Evolutionary conservation across 306 rosid species (phyloP), one percentile per base, ranked within the genome.

Genomic region (Fragaria vesca): DNA sequence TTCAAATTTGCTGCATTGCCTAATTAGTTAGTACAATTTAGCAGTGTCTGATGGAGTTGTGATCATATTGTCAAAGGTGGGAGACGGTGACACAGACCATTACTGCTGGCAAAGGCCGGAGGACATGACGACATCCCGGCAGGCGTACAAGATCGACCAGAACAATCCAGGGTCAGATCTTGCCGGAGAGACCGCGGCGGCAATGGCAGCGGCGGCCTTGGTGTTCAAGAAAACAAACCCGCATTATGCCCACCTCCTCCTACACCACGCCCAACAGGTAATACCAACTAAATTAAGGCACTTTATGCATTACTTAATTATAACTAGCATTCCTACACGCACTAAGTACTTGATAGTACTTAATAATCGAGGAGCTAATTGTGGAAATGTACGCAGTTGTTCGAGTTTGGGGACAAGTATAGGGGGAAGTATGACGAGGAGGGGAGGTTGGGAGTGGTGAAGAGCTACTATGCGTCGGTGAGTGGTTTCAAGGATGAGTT

Each of bases 91-190:
- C 88, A 95, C 98, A 13, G 99, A 95, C 48, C 99, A 95, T 54
- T 95, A 95, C 72, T 95, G 99, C 66, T 95, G 99, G 99, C 99
- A 95, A 79, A 71, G 99, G 0, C 88, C 99, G 50, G 99, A 95
- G 85, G 99, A 95, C 85, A 95, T 95, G 99, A 91, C 99, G 17
- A 95, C 99, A 0, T 95, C 99, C 28, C 80, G 99, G 83, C 93
- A 87, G 72, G 99, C 99, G 1, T 95, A 87, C 84, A 95, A 88
- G 89, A 88, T 95, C 45, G 99, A 95, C 79, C 86, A 86, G 73
- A 78, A 73, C 15, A 87, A 89, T 32, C 97, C 99, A 0, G 99
- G 99, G 36, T 95, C 99, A 73, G 99, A 95, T 91, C 97, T 95
- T 50, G 97, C 99, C 15, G 98, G 96, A 70, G 99, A 95, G 66